Conservation (phyloP, 2,329 filamentous ascomycete genomes). For the Hypoxylon sp. region DNA sequence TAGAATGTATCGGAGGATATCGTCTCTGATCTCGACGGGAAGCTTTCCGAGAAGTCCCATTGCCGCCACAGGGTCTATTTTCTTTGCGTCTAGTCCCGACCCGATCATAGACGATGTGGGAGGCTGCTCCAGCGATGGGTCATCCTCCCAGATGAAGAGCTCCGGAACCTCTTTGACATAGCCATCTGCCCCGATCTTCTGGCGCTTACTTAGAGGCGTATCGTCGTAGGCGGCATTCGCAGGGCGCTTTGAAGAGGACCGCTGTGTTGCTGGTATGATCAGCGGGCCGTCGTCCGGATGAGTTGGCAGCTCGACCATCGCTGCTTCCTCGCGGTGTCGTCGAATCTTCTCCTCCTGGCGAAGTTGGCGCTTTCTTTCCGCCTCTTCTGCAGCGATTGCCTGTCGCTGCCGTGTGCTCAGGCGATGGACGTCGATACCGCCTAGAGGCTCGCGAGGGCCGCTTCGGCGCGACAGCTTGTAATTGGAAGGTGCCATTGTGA, state of each 20-base stretch:
- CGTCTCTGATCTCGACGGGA: constrained; percentile 46
- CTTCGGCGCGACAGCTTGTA: too few relatives aligned
- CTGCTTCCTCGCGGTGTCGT: constrained; percentile 1
- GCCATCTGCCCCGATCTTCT: neutral
- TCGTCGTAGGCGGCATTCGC: constrained; percentile 33
- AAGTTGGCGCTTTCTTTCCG: neutral
- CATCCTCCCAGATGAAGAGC: constrained; percentile 17
- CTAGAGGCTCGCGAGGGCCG: too few relatives aligned
- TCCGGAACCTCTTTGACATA: constrained; percentile 1
- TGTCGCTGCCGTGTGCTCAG: too few relatives aligned
- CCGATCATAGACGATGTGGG: constrained; percentile 6
- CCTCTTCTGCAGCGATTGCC: neutral
- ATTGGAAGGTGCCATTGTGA: too few relatives aligned
- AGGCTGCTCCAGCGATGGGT: constrained; percentile 27
- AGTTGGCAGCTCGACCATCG: constrained; percentile 22
- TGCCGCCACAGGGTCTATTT: neutral
- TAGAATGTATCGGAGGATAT: constrained; percentile 47
- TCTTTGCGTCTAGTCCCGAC: neutral
- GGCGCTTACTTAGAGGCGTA: constrained; percentile 14
- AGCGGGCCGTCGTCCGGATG: constrained; percentile 11
- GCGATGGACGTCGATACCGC: too few relatives aligned
- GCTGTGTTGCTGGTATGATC: constrained; percentile 7
- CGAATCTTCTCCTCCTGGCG: neutral
- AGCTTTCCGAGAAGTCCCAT: constrained; percentile 33
- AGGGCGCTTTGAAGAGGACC: constrained; percentile 11